Percentiles rank a stretch among this genome's conserved stretches.
Evolutionary conservation across 1,284 basidiomycete genomes (phyloP).

Genomic region (Anthracocystis walkeri): DNA sequence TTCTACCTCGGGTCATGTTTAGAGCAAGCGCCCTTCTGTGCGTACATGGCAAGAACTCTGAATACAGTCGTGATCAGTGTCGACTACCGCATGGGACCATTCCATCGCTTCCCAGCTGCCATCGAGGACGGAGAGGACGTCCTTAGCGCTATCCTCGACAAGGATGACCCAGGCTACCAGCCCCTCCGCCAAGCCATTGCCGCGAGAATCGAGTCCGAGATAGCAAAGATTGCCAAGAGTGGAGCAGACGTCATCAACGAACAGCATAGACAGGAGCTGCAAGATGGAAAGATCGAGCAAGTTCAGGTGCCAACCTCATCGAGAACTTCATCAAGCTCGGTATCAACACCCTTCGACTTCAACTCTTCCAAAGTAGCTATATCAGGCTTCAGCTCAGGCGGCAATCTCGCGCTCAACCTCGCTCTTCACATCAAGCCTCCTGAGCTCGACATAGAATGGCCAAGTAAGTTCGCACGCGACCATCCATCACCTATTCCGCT

Average conservation of each 20-base stretch:
- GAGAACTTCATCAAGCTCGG: not conserved
- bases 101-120: slow-evolving; percentile 61
- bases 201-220: slow-evolving; percentile 27
- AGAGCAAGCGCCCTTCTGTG: slow-evolving; percentile 58
- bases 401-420: slow-evolving; percentile 60
- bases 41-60: slow-evolving; percentile 40
- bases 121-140: slow-evolving; percentile 58
- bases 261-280: slow-evolving; percentile 29
- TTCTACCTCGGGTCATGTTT: slow-evolving; percentile 57
- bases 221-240: slow-evolving; percentile 23
- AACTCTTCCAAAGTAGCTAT: slow-evolving; percentile 42
- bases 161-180: slow-evolving; percentile 29
- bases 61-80: slow-evolving; percentile 53
- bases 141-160: slow-evolving; percentile 45
- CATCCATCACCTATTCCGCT: slow-evolving; percentile 44
- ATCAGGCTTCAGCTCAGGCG: slow-evolving; percentile 64
- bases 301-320: slow-evolving; percentile 9
- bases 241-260: slow-evolving; percentile 24
- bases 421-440: slow-evolving; percentile 49
- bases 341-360: slow-evolving; percentile 26
- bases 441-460: slow-evolving; percentile 40
- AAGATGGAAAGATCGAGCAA: slow-evolving; percentile 38
- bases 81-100: slow-evolving; percentile 64
- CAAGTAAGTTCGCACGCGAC: slow-evolving; percentile 26
- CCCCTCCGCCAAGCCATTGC: slow-evolving; percentile 35